Conservation (phyloP, 1,284 basidiomycete species). For the Ganoderma boninense region DNA sequence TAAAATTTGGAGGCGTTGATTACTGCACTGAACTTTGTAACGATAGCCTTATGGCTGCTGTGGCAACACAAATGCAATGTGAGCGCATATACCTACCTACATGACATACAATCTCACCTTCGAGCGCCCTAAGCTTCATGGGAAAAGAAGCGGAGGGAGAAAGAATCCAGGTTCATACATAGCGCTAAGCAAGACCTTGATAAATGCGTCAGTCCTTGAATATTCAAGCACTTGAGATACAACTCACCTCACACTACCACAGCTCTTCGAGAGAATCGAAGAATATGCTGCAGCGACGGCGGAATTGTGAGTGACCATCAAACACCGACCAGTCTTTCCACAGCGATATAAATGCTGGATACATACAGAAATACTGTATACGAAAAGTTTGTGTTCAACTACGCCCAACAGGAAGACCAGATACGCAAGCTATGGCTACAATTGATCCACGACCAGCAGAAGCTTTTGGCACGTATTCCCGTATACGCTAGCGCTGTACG, state of each 20-base stretch:
- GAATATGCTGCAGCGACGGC: slow-evolving; percentile 30
- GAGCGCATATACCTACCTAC: slow-evolving; percentile 20
- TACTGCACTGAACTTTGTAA: background rate
- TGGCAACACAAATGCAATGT: slow-evolving; percentile 42
- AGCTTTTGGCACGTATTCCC: slow-evolving; percentile 27
- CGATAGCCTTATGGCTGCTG: slow-evolving; percentile 36
- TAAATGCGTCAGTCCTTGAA: slow-evolving; percentile 35
- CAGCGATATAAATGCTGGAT: background rate
- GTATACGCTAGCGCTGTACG: background rate
- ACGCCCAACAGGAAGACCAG: slow-evolving; percentile 37
- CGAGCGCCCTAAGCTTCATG: slow-evolving; percentile 42
- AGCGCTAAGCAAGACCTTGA: slow-evolving; percentile 41
- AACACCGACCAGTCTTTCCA: too few species aligned
- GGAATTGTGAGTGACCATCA: slow-evolving; percentile 31
- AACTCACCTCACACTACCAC: background rate
- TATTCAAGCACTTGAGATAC: background rate
- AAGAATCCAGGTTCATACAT: slow-evolving; percentile 43
- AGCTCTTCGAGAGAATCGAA: slow-evolving; percentile 29
- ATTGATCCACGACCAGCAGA: slow-evolving; percentile 34
- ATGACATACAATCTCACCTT: background rate
- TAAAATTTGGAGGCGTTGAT: background rate
- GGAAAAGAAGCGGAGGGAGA: slow-evolving; percentile 49
- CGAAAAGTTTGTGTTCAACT: slow-evolving; percentile 39
- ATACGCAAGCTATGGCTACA: slow-evolving; percentile 38
- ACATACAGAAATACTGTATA: slow-evolving; percentile 33